Conservation (phyloP, 768 basidiomycete genomes). For the Mycena filopes region DNA sequence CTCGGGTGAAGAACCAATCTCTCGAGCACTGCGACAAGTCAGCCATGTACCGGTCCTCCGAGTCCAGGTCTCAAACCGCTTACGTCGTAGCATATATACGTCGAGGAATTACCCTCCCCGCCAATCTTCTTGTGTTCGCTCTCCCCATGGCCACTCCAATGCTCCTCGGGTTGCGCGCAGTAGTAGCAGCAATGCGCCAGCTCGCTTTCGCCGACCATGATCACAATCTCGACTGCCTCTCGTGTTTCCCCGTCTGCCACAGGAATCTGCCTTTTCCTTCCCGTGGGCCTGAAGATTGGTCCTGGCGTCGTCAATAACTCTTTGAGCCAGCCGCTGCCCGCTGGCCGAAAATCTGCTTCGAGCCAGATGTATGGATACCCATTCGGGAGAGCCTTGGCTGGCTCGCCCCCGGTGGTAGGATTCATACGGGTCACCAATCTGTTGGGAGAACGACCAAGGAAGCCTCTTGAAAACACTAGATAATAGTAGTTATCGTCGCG, state of each 20-base stretch:
- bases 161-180: not conserved
- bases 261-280: not conserved
- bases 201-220: not conserved
- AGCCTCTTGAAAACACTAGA: not conserved
- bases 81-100: not conserved
- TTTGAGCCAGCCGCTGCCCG: too few relatives aligned
- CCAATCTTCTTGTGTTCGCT: not conserved
- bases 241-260: not conserved
- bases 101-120: not conserved
- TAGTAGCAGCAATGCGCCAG: slow-evolving; percentile 9
- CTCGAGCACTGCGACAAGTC: not conserved
- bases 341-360: too few relatives aligned
- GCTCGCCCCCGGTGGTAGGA: not conserved
- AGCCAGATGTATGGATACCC: not conserved
- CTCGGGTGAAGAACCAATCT: not conserved
- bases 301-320: not conserved
- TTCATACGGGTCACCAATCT: not conserved
- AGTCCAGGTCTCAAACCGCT: too few relatives aligned
- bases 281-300: not conserved
- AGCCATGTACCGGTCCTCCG: too few relatives aligned
- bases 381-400: not conserved
- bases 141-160: not conserved
- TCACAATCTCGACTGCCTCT: not conserved
- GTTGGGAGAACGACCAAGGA: not conserved
- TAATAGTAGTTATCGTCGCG: not conserved